phyloP scores from a whole-genome alignment of 768 basidiomycete species.

The Collybia sp. region DNA sequence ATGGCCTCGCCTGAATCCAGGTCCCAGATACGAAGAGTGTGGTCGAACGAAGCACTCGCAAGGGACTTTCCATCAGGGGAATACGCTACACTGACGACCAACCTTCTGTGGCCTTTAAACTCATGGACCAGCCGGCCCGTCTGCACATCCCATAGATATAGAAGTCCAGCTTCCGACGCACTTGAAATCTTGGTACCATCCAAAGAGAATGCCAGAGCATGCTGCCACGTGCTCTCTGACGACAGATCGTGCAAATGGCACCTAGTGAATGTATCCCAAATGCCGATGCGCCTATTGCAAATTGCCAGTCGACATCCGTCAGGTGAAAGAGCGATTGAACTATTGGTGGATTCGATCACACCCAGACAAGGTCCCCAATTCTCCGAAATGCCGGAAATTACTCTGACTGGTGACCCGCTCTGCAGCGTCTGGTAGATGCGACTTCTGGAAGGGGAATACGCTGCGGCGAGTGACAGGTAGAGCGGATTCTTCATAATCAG shows the following conservation, averaged over 20 bases:
- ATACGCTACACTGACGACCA: not conserved
- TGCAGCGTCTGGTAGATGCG: no score
- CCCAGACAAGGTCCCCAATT: no score
- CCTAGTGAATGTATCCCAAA: constrained; percentile 1
- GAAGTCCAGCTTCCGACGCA: constrained; percentile 4
- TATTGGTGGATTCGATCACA: no score
- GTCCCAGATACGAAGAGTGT: constrained; percentile 16
- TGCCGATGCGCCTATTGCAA: not conserved
- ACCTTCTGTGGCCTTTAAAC: constrained; percentile 1
- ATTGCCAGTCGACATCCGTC: no score
- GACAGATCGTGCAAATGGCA: not conserved
- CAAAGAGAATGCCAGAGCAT: constrained; percentile 9
- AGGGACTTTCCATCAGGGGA: constrained; percentile 11
- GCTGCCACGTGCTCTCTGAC: not conserved
- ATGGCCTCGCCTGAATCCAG: constrained; percentile 2
- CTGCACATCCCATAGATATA: constrained; percentile 13
- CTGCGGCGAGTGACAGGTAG: not conserved
- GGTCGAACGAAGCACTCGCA: constrained; percentile 15
- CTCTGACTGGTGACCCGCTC: no score
- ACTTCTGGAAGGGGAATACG: not conserved
- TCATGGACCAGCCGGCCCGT: constrained; percentile 2
- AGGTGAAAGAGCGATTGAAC: no score
- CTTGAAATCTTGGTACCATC: constrained; percentile 10
- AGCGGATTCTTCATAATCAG: not conserved
- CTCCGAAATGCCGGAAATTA: no score